Evolutionary conservation across 176 grass and related monocot species (phyloP).

Genomic region (Triticum urartu): DNA sequence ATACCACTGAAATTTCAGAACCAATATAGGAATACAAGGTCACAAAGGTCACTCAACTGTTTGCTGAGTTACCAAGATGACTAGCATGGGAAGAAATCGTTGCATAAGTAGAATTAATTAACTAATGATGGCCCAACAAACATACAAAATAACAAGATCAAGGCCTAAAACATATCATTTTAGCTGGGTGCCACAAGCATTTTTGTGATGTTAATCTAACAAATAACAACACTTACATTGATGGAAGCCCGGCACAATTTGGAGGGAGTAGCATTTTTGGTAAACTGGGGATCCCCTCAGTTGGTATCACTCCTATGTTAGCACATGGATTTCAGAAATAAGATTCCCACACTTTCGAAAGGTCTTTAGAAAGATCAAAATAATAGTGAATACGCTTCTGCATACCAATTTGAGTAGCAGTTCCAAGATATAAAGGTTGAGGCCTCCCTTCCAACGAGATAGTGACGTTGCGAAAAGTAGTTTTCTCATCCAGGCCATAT

Average conservation of each 20-base stretch:
- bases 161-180: background rate
- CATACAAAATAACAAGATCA: background rate
- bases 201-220: conserved; percentile 21
- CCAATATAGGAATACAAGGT: background rate
- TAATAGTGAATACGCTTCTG: conserved; percentile 1
- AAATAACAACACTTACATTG: conserved; percentile 58
- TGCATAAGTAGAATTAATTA: background rate
- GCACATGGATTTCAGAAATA: conserved; percentile 24
- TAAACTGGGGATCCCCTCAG: conserved; percentile 94
- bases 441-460: conserved; percentile 74
- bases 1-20: conserved; percentile 24
- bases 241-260: conserved; percentile 81
- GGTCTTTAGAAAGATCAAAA: background rate
- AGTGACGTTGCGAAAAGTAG: conserved; percentile 77
- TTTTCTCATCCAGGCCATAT: conserved; percentile 83
- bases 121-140: background rate
- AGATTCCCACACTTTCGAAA: conserved; percentile 9
- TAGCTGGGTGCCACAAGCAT: background rate
- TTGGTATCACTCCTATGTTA: conserved; percentile 70
- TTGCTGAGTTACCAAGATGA: background rate
- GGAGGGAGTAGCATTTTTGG: conserved; percentile 79
- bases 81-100: background rate
- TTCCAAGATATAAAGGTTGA: conserved; percentile 88
- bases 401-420: conserved; percentile 90
- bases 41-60: background rate